phyloP scores from a whole-genome alignment of 73 alveolate genomes.

The Vitrella brassicaformis region DNA sequence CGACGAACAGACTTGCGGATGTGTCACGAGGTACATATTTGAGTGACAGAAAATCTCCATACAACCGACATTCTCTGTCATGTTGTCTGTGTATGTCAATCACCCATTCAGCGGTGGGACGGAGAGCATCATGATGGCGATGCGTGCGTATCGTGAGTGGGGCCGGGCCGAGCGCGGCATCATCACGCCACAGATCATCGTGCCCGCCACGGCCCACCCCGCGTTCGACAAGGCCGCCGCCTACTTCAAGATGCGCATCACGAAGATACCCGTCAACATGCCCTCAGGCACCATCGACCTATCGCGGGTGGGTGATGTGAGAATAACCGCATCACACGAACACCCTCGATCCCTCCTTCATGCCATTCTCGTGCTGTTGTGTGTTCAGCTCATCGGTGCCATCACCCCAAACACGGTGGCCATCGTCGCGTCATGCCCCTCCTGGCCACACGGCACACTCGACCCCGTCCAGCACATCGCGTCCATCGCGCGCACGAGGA shows the following conservation, averaged over 20 bases:
- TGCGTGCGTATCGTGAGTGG: conserved; percentile 73
- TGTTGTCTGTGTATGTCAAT: not conserved
- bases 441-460: conserved; percentile 73
- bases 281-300: too few relatives aligned
- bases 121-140: conserved; percentile 77
- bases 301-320: too few relatives aligned
- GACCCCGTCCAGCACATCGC: conserved; percentile 79
- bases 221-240: conserved; percentile 86
- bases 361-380: too few relatives aligned
- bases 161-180: conserved; percentile 32
- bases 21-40: conserved; percentile 31
- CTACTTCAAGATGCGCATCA: conserved; percentile 60
- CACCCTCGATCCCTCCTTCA: too few relatives aligned
- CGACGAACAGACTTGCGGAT: conserved; percentile 69
- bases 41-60: not conserved
- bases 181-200: conserved; percentile 41
- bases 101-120: conserved; percentile 47
- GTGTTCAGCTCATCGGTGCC: not conserved
- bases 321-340: too few relatives aligned
- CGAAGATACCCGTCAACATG: conserved; percentile 59
- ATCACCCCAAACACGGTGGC: conserved; percentile 24
- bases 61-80: not conserved
- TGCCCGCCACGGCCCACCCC: conserved; percentile 84
- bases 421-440: conserved; percentile 64
- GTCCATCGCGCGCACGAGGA: conserved; percentile 35